Evolutionary conservation across 441 rosid species (phyloP).

Genomic region (Aleurites moluccanus): DNA sequence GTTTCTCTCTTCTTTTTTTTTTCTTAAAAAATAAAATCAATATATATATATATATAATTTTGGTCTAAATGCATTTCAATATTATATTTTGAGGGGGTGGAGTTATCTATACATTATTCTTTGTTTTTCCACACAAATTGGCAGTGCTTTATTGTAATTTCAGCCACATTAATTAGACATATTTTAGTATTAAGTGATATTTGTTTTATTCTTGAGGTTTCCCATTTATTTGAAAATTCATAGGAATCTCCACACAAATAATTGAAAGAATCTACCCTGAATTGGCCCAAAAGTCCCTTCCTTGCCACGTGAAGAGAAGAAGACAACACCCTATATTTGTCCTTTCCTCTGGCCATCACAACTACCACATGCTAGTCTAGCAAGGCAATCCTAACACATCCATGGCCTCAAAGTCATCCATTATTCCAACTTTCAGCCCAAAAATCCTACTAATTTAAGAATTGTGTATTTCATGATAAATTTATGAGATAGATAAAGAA

Average conservation of each 20-base stretch:
- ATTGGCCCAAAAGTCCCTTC: not conserved
- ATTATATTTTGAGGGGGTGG: not conserved
- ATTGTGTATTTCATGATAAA: too few relatives aligned
- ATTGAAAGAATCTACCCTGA: not conserved
- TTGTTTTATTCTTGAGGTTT: not conserved
- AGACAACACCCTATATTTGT: not conserved
- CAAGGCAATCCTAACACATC: too few relatives aligned
- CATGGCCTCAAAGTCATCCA: too few relatives aligned
- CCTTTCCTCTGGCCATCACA: not conserved
- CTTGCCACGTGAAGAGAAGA: not conserved
- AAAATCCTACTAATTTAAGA: too few relatives aligned
- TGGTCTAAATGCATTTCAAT: not conserved
- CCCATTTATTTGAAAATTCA: not conserved
- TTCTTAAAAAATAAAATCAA: too few relatives aligned
- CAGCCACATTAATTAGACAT: not conserved
- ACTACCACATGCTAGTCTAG: too few relatives aligned
- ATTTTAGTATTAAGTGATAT: not conserved
- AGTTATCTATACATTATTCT: not conserved
- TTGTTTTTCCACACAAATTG: not conserved
- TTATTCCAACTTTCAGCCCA: too few relatives aligned
- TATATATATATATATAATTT: too few relatives aligned
- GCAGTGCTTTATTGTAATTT: slow-evolving; percentile 15
- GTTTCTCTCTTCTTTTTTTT: too few relatives aligned
- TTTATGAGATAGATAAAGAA: too few relatives aligned
- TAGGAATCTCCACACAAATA: slow-evolving; percentile 12